Percentiles rank a stretch among this genome's conserved stretches.
phyloP scores from a whole-genome alignment of 768 basidiomycete genomes.

The Amanita polypyramis region DNA sequence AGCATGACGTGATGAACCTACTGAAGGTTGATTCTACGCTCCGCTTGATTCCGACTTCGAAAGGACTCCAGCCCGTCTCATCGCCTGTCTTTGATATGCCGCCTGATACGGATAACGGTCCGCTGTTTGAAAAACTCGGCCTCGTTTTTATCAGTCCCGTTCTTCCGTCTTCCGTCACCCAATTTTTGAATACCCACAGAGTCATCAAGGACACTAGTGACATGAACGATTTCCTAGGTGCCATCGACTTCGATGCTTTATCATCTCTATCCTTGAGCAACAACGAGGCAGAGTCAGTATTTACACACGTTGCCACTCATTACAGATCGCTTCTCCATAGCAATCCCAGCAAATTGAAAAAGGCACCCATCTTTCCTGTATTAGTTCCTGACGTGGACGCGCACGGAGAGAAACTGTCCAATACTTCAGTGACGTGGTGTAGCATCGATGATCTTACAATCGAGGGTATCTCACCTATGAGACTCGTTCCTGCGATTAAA shows the following conservation, averaged over 20 bases:
- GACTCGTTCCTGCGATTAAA: slow-evolving; percentile 17
- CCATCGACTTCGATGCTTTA: background rate
- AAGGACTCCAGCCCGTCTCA: slow-evolving; percentile 17
- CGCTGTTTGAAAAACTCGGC: slow-evolving; percentile 18
- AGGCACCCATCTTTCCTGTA: slow-evolving; percentile 21
- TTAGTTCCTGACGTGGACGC: slow-evolving; percentile 10
- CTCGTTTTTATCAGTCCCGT: slow-evolving; percentile 23
- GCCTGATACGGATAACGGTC: slow-evolving; percentile 13
- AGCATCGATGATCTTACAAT: background rate
- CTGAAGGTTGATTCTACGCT: slow-evolving; percentile 5
- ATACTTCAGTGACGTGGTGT: background rate
- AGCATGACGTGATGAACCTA: background rate
- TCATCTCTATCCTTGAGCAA: background rate
- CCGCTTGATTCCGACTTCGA: slow-evolving; percentile 23
- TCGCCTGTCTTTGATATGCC: slow-evolving; percentile 19
- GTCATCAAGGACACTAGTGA: slow-evolving; percentile 10
- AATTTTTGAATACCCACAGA: slow-evolving; percentile 12
- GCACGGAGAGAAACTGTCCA: background rate
- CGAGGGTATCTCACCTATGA: slow-evolving; percentile 2
- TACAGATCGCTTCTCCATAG: background rate
- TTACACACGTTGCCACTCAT: background rate
- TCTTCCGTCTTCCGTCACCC: slow-evolving; percentile 13
- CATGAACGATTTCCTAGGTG: background rate
- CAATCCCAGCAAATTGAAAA: slow-evolving; percentile 7
- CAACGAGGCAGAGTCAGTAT: background rate